These are phyloP conservation scores for Aspergillus hortae DNA, from an alignment of 2,329 filamentous ascomycete genomes.

Conservation along the genomic window DNA sequence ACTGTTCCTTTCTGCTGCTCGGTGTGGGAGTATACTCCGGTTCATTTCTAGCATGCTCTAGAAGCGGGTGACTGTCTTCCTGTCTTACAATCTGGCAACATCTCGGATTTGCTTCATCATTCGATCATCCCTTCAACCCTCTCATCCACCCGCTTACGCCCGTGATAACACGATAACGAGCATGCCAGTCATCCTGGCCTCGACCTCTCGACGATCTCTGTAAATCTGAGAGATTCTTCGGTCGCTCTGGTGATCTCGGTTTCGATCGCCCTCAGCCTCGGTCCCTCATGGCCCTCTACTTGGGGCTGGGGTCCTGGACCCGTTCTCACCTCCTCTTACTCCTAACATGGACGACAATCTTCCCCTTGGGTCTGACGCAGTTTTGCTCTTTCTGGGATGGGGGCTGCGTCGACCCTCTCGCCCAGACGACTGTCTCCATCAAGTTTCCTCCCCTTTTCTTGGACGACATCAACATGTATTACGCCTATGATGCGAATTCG, in stretches of 20 bases:
- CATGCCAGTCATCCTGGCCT: constrained; percentile 22
- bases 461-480: constrained; percentile 31
- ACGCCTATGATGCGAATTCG: constrained; percentile 31
- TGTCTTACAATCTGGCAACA: not conserved
- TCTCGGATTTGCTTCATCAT: not conserved
- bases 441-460: constrained; percentile 33
- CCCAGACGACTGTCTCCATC: constrained; percentile 33
- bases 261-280: constrained; percentile 3
- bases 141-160: constrained; percentile 7
- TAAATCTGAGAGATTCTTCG: constrained; percentile 19
- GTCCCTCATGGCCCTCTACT: constrained; percentile 18
- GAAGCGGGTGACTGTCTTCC: not conserved
- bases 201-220: constrained; percentile 12
- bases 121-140: not conserved
- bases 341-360: constrained; percentile 16
- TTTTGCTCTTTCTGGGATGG: constrained; percentile 34
- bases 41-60: not conserved
- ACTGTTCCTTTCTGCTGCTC: not conserved
- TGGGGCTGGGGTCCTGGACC: constrained; percentile 9
- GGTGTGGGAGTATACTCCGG: not conserved
- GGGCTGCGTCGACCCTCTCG: constrained; percentile 36
- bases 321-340: constrained; percentile 17
- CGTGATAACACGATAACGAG: constrained; percentile 18
- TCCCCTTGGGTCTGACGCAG: constrained; percentile 23
- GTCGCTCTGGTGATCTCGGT: constrained; percentile 17